Percentiles rank a stretch among this genome's conserved stretches.
Conservation (phyloP, 495 filamentous ascomycete genomes). For the Talaromyces liani region DNA sequence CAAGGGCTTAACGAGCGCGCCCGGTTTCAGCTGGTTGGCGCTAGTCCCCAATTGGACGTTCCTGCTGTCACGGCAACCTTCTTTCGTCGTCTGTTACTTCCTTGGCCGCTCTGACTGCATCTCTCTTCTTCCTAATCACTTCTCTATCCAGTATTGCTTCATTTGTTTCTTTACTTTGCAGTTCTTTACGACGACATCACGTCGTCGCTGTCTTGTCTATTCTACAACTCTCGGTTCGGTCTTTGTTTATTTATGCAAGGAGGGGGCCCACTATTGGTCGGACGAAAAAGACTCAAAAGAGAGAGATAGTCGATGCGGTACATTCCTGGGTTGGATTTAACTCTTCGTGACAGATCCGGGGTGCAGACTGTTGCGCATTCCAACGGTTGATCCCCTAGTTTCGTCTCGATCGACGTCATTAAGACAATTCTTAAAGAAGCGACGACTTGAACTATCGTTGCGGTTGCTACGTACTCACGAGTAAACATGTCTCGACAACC, state of each 20-base stretch:
- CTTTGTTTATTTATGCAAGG: background rate
- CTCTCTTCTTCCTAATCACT: background rate
- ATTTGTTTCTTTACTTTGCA: background rate
- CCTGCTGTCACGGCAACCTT: background rate
- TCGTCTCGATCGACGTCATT: constrained; percentile 1
- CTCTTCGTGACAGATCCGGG: background rate
- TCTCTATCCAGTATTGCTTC: background rate
- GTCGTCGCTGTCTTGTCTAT: background rate
- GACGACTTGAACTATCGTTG: background rate
- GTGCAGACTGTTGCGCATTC: background rate
- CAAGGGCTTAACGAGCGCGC: background rate
- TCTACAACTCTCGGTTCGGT: background rate
- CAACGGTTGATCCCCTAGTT: background rate
- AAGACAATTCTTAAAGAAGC: background rate
- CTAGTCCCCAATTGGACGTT: background rate
- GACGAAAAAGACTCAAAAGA: background rate
- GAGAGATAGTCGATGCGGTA: background rate
- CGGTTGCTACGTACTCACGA: background rate
- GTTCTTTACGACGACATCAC: background rate
- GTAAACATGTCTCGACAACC: constrained; percentile 3
- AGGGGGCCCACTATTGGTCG: background rate
- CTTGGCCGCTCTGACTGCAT: background rate
- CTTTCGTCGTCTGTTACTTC: background rate
- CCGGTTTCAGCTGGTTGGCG: background rate
- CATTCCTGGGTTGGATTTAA: background rate